Conservation (phyloP, 148 eudicot genomes). For the Vaccinium vitisidaea region DNA sequence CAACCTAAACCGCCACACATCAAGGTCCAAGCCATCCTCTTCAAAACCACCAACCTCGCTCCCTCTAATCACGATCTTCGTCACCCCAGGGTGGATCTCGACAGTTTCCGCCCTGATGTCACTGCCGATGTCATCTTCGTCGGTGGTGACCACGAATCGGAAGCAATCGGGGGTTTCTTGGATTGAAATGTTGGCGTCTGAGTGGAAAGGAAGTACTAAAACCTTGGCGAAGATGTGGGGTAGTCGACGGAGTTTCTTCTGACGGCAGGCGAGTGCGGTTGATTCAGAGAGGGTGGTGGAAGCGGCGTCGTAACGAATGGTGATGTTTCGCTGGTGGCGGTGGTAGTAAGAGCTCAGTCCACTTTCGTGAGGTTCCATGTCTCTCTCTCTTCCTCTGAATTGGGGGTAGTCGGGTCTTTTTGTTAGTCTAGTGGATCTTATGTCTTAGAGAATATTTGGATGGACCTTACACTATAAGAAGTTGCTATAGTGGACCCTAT, state of each 20-base stretch:
- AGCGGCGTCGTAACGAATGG: constrained; percentile 25
- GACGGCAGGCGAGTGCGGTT: constrained; percentile 25
- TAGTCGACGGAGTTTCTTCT: constrained; percentile 75
- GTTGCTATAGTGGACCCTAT: no score
- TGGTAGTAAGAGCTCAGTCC: no score
- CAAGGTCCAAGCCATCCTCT: constrained; percentile 51
- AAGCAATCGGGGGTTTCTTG: constrained; percentile 53
- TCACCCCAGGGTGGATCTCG: constrained; percentile 82
- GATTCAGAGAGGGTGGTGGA: constrained; percentile 23
- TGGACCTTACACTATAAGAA: no score
- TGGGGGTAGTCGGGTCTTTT: no score
- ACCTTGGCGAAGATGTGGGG: constrained; percentile 92
- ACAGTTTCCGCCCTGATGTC: constrained; percentile 59
- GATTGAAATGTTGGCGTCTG: constrained; percentile 70
- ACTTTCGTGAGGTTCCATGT: no score
- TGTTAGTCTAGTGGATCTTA: no score
- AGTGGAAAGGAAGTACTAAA: constrained; percentile 78
- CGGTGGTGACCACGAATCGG: constrained; percentile 53
- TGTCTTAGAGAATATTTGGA: no score
- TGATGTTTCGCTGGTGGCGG: no score
- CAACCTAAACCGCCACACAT: constrained; percentile 74
- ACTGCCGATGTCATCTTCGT: constrained; percentile 34
- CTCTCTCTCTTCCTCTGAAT: no score
- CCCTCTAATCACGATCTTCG: constrained; percentile 69
- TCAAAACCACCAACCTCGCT: constrained; percentile 24